Evolutionary conservation across 768 basidiomycete genomes (phyloP), one percentile per base, ranked within the genome.

Genomic region (Amanita jacksonii): DNA sequence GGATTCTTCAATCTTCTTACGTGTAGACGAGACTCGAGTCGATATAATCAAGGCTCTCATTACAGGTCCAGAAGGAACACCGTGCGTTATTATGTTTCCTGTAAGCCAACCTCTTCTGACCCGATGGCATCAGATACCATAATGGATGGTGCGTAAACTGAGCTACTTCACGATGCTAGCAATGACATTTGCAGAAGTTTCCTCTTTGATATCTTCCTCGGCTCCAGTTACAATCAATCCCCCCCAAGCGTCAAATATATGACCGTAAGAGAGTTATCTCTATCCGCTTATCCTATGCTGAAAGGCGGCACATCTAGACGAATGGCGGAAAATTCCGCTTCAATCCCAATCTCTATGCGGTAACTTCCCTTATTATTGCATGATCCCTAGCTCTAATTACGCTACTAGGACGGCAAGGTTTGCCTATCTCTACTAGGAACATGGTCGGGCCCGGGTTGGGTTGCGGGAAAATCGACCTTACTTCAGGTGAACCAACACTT

Each of bases 281-380:
- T 41, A 19, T 5, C 13, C 13, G 13, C 7, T 16, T 28, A 18
- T 46, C 23, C 41, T 45, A n/a, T 41, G 8, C 38, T 35, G 34
- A 31, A 45, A 8, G 27, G n/a, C n/a, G n/a, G 37, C 3, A 48
- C 12, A 28, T 37, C 9, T 45, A 89, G 84, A 92, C 90, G 1
- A 82, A 87, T 49, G 86, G 85, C 5, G 89, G 89, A 24, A 88
- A 82, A 62, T 92, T 67, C 61, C 77, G 93, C 34, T 91, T 94
- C 64, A 96, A 96, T 53, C 93, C 93, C 2, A 97, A 96, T 61
- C 68, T 96, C 24, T 97, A 92, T 60, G 90, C 89, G 42, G 87
- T 84, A 58, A 54, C 75, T 66, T 44, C 23, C 31, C 13, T 12
- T 24, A 19, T 8, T 44, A 38, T 18, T 31, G 43, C 46, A 32